phyloP scores from a whole-genome alignment of 1,284 basidiomycete genomes.

The Tilletia caries region DNA sequence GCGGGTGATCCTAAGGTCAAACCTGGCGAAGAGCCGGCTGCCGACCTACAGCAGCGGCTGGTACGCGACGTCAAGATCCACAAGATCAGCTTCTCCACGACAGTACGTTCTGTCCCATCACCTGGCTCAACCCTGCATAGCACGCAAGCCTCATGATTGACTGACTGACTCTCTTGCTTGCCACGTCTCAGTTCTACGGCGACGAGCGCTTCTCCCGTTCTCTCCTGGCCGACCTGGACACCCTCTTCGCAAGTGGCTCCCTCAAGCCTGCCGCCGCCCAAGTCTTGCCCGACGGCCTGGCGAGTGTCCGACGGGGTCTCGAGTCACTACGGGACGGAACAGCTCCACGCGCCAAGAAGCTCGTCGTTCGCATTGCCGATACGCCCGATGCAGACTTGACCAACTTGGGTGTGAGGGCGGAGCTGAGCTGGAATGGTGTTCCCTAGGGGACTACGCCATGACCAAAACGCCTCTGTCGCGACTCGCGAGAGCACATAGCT shows the following conservation, averaged over 20 bases:
- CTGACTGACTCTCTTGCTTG: no score
- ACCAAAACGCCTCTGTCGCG: no score
- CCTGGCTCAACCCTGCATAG: background rate
- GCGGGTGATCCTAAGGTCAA: slow-evolving; percentile 36
- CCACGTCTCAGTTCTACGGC: slow-evolving; percentile 27
- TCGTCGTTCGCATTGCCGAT: slow-evolving; percentile 34
- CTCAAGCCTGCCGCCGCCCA: slow-evolving; percentile 29
- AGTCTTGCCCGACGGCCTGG: slow-evolving; percentile 36
- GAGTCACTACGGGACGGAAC: slow-evolving; percentile 35
- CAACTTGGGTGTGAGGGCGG: slow-evolving; percentile 31
- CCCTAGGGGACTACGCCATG: slow-evolving; percentile 14
- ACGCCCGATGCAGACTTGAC: slow-evolving; percentile 41
- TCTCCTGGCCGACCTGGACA: slow-evolving; percentile 18
- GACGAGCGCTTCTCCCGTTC: slow-evolving; percentile 23
- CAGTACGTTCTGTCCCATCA: slow-evolving; percentile 16
- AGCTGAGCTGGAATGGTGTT: slow-evolving; percentile 42
- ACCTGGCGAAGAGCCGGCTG: background rate
- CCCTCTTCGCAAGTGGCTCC: slow-evolving; percentile 17
- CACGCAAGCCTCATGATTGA: background rate
- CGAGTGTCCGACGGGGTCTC: slow-evolving; percentile 36
- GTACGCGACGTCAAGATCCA: slow-evolving; percentile 26
- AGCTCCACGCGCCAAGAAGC: slow-evolving; percentile 39
- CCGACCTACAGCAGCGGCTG: slow-evolving; percentile 10
- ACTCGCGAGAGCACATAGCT: background rate
- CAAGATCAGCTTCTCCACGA: slow-evolving; percentile 42